phyloP scores from a whole-genome alignment of 768 basidiomycete genomes.

The Rhizopogon vesiculosus region DNA sequence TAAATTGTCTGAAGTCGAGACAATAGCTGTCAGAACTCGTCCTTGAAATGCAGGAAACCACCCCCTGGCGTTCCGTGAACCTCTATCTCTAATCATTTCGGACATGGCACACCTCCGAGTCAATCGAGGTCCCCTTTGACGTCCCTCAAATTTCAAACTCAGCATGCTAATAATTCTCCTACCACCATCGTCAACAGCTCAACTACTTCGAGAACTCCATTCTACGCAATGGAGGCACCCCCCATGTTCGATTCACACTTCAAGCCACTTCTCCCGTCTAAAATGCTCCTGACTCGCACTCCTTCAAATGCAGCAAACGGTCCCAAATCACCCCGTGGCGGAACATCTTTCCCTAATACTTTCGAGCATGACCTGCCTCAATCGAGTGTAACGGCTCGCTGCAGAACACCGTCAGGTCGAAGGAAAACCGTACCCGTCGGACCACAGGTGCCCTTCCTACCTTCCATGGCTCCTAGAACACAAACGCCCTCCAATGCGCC shows the following conservation, averaged over 20 bases:
- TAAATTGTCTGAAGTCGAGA: too few species aligned
- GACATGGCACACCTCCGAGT: too few species aligned
- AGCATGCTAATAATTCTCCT: too few species aligned
- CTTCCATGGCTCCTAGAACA: conserved; percentile 1
- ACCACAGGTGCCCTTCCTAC: conserved; percentile 2
- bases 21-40: too few species aligned
- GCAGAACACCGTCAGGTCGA: conserved; percentile 5
- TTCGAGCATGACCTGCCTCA: conserved; percentile 8
- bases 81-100: too few species aligned
- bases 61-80: too few species aligned
- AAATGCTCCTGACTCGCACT: conserved; percentile 12
- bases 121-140: too few species aligned
- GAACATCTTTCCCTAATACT: not conserved
- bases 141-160: too few species aligned
- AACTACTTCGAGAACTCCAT: not conserved
- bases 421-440: conserved; percentile 9
- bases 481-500: not conserved
- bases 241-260: conserved; percentile 1
- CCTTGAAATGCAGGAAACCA: too few species aligned
- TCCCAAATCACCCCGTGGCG: conserved; percentile 5
- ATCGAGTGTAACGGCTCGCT: conserved; percentile 5
- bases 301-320: conserved; percentile 2
- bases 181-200: too few species aligned
- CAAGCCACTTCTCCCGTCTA: not conserved
- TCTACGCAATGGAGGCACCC: conserved; percentile 5